Evolutionary conservation across 2,329 filamentous ascomycete genomes (phyloP), one percentile per base, ranked within the genome.

Genomic region (Beauveria asiatica): DNA sequence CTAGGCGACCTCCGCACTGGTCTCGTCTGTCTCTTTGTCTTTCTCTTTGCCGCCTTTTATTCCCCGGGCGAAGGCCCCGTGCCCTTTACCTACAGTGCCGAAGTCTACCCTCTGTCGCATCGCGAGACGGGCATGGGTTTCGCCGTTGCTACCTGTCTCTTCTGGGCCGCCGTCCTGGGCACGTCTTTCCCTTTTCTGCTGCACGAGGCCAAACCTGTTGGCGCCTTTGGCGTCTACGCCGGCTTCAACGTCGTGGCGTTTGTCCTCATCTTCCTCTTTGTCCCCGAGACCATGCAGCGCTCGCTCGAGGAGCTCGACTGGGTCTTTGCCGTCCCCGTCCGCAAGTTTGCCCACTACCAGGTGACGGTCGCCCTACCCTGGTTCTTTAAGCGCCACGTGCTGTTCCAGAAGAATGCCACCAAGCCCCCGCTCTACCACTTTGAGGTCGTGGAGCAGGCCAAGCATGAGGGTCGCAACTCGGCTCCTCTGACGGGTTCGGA

Each of bases 111-210:
- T 0, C 78, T 89, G 0, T 86, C 84, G 1, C 86, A 89, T 69
- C 80, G 87, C 66, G 87, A 89, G 68, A 79, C 88, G 30, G 87
- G 87, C 59, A 90, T 90, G 87, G 81, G 80, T 0, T 88, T 81
- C 71, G 83, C 85, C 7, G 86, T 89, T 8, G 83, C 86, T 1
- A 88, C 84, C 0, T 87, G 84, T 62, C 75, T 87, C 11, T 80
- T 80, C 67, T 83, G 79, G 79, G 83, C 82, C 0, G 77, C 81
- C 0, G 80, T 88, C 0, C 72, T 86, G 46, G 80, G 81, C 17
- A 81, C 89, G 59, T 86, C 83, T 0, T 85, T 86, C 66, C 84
- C 84, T 1, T 75, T 81, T 52, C 79, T 86, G 72, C 71, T 86
- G 11, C 69, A 71, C 3, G 66, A 69, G 16, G 64, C 81, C 1